Conservation (phyloP, 163 green algal species). For the Chlamydomonas reinhardtii region DNA sequence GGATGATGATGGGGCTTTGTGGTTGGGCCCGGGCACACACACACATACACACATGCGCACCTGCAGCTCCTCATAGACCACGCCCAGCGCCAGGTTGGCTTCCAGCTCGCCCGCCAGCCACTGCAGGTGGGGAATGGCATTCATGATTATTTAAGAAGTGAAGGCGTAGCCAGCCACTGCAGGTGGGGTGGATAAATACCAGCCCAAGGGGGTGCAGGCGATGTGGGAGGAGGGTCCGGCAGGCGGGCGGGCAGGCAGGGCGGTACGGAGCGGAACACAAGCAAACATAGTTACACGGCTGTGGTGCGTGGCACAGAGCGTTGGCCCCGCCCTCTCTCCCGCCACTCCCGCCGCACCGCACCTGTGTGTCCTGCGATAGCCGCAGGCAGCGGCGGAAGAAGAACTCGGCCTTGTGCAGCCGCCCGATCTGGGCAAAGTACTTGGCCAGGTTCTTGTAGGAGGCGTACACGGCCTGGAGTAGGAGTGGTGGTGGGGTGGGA, state of each 20-base stretch:
- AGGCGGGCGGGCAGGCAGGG: too few species aligned
- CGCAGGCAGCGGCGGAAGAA: conserved; percentile 74
- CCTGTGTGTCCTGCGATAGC: conserved; percentile 48
- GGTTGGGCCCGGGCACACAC: too few species aligned
- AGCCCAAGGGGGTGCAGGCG: not conserved
- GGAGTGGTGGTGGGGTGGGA: too few species aligned
- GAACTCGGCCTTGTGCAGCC: conserved; percentile 66
- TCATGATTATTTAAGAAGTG: too few species aligned
- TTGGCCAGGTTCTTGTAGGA: conserved; percentile 71
- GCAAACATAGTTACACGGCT: conserved; percentile 40
- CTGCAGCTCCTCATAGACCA: conserved; percentile 71
- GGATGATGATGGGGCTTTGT: too few species aligned
- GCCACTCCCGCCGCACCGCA: not conserved
- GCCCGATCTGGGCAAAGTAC: conserved; percentile 68
- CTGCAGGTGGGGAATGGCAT: too few species aligned
- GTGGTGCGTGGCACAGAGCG: not conserved
- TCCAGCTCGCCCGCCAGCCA: conserved; percentile 71
- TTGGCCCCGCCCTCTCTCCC: too few species aligned
- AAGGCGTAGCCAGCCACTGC: too few species aligned
- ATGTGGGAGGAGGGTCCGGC: too few species aligned
- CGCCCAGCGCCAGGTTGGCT: conserved; percentile 72
- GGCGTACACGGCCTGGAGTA: conserved; percentile 47
- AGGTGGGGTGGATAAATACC: too few species aligned
- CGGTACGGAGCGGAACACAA: too few species aligned
- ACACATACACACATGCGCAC: too few species aligned